Conservation (phyloP, 2,329 filamentous ascomycete genomes). For the Fusarium ramigenum region DNA sequence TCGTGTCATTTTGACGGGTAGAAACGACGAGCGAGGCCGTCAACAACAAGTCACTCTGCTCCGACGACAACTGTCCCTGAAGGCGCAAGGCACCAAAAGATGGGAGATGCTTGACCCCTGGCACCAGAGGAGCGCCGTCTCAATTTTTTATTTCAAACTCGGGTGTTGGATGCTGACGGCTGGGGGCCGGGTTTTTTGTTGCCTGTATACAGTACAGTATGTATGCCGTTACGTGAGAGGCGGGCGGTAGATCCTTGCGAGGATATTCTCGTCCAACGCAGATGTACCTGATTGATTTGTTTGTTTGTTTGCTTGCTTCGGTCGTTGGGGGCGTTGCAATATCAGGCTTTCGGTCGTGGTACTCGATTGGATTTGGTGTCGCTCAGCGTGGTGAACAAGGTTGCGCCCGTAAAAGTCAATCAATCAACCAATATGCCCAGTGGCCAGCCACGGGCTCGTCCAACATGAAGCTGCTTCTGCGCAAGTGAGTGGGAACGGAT, state of each 20-base stretch:
- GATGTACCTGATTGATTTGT: neutral
- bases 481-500: conserved; percentile 3
- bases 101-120: conserved; percentile 28
- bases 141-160: conserved; percentile 8
- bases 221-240: conserved; percentile 5
- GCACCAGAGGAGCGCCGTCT: conserved; percentile 22
- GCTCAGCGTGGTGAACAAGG: neutral
- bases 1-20: conserved; percentile 61
- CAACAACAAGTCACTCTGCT: conserved; percentile 28
- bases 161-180: conserved; percentile 16
- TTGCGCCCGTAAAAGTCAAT: conserved; percentile 11
- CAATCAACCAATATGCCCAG: conserved; percentile 18
- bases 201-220: neutral
- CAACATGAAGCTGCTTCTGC: conserved; percentile 23
- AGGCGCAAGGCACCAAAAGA: conserved; percentile 29
- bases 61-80: conserved; percentile 13
- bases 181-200: conserved; percentile 18
- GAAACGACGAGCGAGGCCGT: conserved; percentile 28
- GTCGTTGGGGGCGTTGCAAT: conserved; percentile 3
- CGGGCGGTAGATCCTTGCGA: conserved; percentile 19
- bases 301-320: conserved; percentile 15
- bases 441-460: conserved; percentile 40
- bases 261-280: conserved; percentile 12
- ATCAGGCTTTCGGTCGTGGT: conserved; percentile 16
- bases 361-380: conserved; percentile 11